phyloP scores from a whole-genome alignment of 176 grass and related monocot genomes.

The Puccinellia tenuiflora region DNA sequence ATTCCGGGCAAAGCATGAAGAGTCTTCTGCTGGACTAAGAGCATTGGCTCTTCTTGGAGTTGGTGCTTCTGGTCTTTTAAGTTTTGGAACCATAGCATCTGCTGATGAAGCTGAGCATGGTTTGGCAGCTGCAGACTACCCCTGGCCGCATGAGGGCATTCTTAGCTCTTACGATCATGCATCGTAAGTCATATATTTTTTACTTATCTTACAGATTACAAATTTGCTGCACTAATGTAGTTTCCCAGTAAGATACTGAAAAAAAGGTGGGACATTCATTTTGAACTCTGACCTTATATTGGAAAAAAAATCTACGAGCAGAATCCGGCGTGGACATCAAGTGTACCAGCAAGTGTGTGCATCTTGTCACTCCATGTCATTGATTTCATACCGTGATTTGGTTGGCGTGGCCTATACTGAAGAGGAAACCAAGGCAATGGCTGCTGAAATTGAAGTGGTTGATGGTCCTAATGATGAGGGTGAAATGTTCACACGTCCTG shows the following conservation, averaged over 20 bases:
- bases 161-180: conserved; percentile 95
- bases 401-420: conserved; percentile 97
- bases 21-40: conserved; percentile 60
- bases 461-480: conserved; percentile 98
- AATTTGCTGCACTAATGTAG: not conserved
- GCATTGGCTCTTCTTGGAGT: conserved; percentile 72
- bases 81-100: conserved; percentile 69
- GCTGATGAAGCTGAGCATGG: conserved; percentile 98
- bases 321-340: conserved; percentile 93
- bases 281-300: conserved; percentile 2
- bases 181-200: conserved; percentile 57
- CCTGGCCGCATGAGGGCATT: conserved; percentile 96
- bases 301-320: conserved; percentile 26
- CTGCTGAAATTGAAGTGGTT: conserved; percentile 94
- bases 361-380: conserved; percentile 95
- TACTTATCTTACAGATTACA: not conserved
- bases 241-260: not conserved
- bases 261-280: not conserved
- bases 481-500: conserved; percentile 81
- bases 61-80: conserved; percentile 69
- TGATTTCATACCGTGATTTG: conserved; percentile 91
- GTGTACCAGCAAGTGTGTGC: conserved; percentile 98
- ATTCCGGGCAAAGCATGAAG: conserved; percentile 56
- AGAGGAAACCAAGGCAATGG: conserved; percentile 96
- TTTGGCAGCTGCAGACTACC: conserved; percentile 64